Percentiles rank a stretch among this genome's conserved stretches.
Conservation (phyloP, 2,329 filamentous ascomycete genomes). For the Pseudogymnoascus sp. region DNA sequence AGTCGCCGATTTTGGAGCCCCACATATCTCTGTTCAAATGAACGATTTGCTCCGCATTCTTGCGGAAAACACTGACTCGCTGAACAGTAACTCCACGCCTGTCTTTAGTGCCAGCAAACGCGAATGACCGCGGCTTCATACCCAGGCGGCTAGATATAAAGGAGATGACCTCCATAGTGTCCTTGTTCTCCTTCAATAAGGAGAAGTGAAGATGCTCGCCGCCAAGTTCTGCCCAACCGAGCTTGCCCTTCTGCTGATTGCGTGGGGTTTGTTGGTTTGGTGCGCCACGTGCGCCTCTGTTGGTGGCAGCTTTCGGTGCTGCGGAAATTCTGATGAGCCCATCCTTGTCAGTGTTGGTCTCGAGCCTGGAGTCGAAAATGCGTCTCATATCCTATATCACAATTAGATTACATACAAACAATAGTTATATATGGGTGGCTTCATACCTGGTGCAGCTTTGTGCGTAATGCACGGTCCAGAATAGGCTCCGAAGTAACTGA, state of each 20-base stretch:
- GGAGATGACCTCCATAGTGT: constrained; percentile 65
- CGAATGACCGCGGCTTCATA: constrained; percentile 50
- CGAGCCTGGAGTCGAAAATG: constrained; percentile 55
- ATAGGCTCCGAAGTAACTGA: constrained; percentile 46
- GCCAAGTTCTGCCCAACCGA: constrained; percentile 57
- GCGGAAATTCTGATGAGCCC: constrained; percentile 52
- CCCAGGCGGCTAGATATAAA: constrained; percentile 52
- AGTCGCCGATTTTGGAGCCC: constrained; percentile 67
- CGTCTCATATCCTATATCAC: constrained; percentile 40
- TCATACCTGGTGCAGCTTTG: constrained; percentile 51
- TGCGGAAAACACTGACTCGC: constrained; percentile 52
- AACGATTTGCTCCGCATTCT: constrained; percentile 55
- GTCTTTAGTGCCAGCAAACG: constrained; percentile 68
- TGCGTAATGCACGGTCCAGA: constrained; percentile 52
- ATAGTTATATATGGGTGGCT: neutral
- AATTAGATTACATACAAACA: neutral
- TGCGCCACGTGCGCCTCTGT: constrained; percentile 14
- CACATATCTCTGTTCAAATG: constrained; percentile 53
- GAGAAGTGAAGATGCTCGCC: constrained; percentile 67
- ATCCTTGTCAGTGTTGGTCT: constrained; percentile 52
- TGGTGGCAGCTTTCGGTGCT: constrained; percentile 28
- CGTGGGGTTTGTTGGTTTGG: constrained; percentile 15
- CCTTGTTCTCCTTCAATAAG: constrained; percentile 70
- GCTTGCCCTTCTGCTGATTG: constrained; percentile 31
- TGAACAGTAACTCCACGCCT: constrained; percentile 62